A percentile compares a stretch with the other conserved stretches of the same genome.
Conservation (phyloP, 495 filamentous ascomycete genomes). For the Aspergillus panamensis region DNA sequence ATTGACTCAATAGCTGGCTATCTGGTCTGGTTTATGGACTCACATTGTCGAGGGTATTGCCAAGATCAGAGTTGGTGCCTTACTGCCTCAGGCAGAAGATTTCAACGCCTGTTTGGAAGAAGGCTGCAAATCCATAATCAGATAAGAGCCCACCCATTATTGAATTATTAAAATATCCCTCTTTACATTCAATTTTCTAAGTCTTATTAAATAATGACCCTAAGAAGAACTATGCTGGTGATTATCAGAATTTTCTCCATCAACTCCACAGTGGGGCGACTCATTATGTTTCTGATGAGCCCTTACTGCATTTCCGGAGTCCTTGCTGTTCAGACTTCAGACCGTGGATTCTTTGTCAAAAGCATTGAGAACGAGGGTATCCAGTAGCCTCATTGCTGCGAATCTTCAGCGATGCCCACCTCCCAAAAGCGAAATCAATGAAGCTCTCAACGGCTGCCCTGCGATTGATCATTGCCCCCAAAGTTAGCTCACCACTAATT, state of each 20-base stretch:
- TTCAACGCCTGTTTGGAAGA: too few species aligned
- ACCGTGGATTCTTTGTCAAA: background rate
- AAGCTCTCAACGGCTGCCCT: background rate
- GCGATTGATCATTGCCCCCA: background rate
- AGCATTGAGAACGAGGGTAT: background rate
- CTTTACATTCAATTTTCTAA: too few species aligned
- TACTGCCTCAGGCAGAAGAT: background rate
- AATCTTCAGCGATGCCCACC: too few species aligned
- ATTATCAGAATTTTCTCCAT: background rate
- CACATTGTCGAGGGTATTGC: too few species aligned
- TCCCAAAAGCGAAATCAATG: background rate
- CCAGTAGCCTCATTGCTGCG: background rate
- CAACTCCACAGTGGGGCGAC: conserved; percentile 1
- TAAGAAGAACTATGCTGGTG: background rate
- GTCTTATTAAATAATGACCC: too few species aligned
- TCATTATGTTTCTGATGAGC: background rate
- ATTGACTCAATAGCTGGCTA: background rate
- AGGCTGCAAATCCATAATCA: too few species aligned
- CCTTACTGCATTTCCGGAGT: background rate
- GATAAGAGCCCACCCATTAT: too few species aligned
- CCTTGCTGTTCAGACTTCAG: background rate
- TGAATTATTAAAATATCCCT: too few species aligned
- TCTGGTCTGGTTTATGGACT: too few species aligned
- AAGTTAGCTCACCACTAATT: background rate
- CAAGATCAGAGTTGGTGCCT: background rate